phyloP scores from a whole-genome alignment of 1,139 yeast genomes.

The Nadsonia starkeyi-henricii region DNA sequence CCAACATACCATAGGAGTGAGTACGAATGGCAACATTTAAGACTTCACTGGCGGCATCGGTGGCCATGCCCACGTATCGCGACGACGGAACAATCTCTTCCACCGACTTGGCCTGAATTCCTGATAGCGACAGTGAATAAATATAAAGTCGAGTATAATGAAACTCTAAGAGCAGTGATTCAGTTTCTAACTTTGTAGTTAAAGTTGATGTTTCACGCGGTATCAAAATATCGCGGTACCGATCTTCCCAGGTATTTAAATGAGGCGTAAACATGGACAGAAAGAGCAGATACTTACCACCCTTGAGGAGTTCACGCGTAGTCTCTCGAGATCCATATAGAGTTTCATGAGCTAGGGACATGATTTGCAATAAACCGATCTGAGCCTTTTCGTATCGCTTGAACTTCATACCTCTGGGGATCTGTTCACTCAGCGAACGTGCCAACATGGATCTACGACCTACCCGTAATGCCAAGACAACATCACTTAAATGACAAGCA shows the following conservation, averaged over 20 bases:
- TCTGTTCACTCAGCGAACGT: conserved; percentile 19
- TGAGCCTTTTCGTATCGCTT: conserved; percentile 62
- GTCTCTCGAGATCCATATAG: conserved; percentile 39
- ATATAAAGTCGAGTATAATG: conserved; percentile 74
- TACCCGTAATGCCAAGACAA: conserved; percentile 28
- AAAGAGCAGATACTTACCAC: conserved; percentile 53
- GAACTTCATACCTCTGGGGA: conserved; percentile 30
- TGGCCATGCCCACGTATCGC: conserved; percentile 68
- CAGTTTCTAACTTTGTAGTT: conserved; percentile 39
- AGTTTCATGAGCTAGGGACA: conserved; percentile 73
- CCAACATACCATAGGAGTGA: conserved; percentile 43
- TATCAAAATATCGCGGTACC: conserved; percentile 40
- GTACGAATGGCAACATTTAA: conserved; percentile 59
- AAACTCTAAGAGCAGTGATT: conserved; percentile 66
- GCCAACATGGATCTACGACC: conserved; percentile 26
- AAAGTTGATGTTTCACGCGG: conserved; percentile 24
- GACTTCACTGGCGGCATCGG: conserved; percentile 71
- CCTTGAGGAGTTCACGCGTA: conserved; percentile 25
- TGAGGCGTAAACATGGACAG: conserved; percentile 63
- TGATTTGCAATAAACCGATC: conserved; percentile 62
- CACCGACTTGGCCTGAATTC: conserved; percentile 18
- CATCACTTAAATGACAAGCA: conserved; percentile 78
- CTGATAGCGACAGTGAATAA: conserved; percentile 56
- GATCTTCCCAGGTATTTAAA: conserved; percentile 63
- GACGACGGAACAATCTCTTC: conserved; percentile 67